These are phyloP conservation scores for Beauveria varroae DNA, from an alignment of 2,329 filamentous ascomycete species.

Conservation along the genomic window DNA sequence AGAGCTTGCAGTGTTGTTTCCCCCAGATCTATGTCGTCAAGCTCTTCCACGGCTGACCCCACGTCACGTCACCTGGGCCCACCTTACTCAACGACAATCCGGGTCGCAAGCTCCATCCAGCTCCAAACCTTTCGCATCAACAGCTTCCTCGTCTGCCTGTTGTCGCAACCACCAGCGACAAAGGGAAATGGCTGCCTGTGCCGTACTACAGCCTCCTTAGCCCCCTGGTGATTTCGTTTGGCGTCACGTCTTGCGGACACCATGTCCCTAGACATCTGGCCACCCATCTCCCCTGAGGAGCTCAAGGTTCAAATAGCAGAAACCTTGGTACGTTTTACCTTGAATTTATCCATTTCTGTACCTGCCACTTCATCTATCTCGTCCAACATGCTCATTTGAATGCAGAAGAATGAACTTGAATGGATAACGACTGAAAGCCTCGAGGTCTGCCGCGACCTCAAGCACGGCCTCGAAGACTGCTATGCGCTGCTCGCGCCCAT, in stretches of 20 bases:
- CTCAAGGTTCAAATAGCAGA: conserved; percentile 43
- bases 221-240: neutral
- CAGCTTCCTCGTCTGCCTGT: neutral
- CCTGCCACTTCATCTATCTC: neutral
- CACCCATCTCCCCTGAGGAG: conserved; percentile 41
- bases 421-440: conserved; percentile 48
- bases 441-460: conserved; percentile 40
- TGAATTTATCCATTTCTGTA: neutral
- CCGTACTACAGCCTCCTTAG: conserved; percentile 8
- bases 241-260: neutral
- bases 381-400: conserved; percentile 22
- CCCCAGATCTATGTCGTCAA: neutral
- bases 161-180: neutral
- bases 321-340: conserved; percentile 37
- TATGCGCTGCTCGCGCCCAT: conserved; percentile 76
- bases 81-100: neutral
- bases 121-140: neutral
- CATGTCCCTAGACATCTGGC: conserved; percentile 56
- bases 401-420: conserved; percentile 43
- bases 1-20: too few relatives aligned
- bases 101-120: neutral
- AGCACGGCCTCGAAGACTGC: conserved; percentile 75
- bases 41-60: neutral
- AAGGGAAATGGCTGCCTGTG: conserved; percentile 21
- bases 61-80: conserved; percentile 7